These are phyloP conservation scores for Haberlea rhodopensis DNA, from an alignment of 257 asterid species.

Conservation along the genomic window DNA sequence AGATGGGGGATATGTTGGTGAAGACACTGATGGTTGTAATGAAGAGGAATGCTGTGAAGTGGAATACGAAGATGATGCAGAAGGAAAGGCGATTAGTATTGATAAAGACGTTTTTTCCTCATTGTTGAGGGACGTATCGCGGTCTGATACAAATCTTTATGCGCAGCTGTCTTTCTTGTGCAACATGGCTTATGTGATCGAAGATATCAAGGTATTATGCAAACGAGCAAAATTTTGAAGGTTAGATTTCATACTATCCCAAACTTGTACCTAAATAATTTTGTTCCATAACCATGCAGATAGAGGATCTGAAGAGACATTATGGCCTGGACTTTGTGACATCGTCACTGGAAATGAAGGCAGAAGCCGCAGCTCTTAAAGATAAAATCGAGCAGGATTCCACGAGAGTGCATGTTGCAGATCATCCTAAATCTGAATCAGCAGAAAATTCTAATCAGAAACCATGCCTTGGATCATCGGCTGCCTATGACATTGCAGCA, in stretches of 20 bases:
- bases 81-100: conserved; percentile 24
- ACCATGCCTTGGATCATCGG: conserved; percentile 31
- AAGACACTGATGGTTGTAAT: conserved; percentile 31
- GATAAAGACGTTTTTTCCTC: conserved; percentile 50
- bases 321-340: conserved; percentile 72
- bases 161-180: conserved; percentile 75
- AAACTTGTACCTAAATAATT: background rate
- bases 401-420: conserved; percentile 4
- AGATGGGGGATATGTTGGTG: conserved; percentile 25
- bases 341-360: conserved; percentile 70
- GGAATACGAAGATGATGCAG: conserved; percentile 52
- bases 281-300: conserved; percentile 43
- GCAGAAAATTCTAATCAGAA: conserved; percentile 23
- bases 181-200: conserved; percentile 83
- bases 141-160: conserved; percentile 69
- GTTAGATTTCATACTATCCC: no score
- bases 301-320: conserved; percentile 56
- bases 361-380: conserved; percentile 51
- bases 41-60: conserved; percentile 49
- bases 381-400: conserved; percentile 46
- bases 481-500: conserved; percentile 81
- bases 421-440: conserved; percentile 23
- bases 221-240: no score
- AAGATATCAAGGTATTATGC: conserved; percentile 64
- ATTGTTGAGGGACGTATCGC: conserved; percentile 48